phyloP scores from a whole-genome alignment of 1,284 basidiomycete species.

The Neonothopanus nambi region DNA sequence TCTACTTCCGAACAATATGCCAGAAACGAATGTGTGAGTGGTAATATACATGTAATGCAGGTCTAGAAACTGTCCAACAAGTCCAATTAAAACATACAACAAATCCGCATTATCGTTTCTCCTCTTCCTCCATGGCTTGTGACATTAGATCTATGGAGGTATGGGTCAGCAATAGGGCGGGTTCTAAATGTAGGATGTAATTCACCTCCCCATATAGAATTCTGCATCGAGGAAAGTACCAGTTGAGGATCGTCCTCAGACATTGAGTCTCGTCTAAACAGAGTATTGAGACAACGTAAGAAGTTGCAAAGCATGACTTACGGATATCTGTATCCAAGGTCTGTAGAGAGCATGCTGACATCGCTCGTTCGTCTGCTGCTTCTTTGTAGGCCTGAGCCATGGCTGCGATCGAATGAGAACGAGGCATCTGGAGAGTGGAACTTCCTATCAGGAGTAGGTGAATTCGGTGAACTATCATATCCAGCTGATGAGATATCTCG shows the following conservation, averaged over 20 bases:
- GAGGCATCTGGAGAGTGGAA: constrained; percentile 49
- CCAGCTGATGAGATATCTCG: constrained; percentile 56
- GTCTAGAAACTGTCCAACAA: too few relatives aligned
- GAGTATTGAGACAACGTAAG: constrained; percentile 10
- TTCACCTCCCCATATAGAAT: constrained; percentile 71
- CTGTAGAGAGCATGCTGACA: constrained; percentile 58
- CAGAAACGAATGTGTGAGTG: too few relatives aligned
- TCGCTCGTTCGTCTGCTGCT: constrained; percentile 57
- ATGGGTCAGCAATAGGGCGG: neutral
- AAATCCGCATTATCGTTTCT: constrained; percentile 3
- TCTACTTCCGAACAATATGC: too few relatives aligned
- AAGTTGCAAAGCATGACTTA: constrained; percentile 31
- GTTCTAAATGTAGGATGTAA: neutral
- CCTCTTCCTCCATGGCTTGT: constrained; percentile 18
- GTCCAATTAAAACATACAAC: too few relatives aligned
- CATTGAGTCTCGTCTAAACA: constrained; percentile 44
- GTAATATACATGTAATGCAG: too few relatives aligned
- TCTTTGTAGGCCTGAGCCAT: constrained; percentile 50
- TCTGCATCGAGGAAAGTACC: constrained; percentile 60
- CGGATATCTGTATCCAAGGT: constrained; percentile 49
- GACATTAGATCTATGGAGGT: constrained; percentile 15
- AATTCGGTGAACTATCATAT: constrained; percentile 42
- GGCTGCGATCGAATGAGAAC: constrained; percentile 27
- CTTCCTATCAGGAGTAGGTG: constrained; percentile 40
- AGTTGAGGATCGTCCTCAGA: constrained; percentile 54